phyloP scores from a whole-genome alignment of 2,329 filamentous ascomycete species.

The Proliferodiscus dingleyae region DNA sequence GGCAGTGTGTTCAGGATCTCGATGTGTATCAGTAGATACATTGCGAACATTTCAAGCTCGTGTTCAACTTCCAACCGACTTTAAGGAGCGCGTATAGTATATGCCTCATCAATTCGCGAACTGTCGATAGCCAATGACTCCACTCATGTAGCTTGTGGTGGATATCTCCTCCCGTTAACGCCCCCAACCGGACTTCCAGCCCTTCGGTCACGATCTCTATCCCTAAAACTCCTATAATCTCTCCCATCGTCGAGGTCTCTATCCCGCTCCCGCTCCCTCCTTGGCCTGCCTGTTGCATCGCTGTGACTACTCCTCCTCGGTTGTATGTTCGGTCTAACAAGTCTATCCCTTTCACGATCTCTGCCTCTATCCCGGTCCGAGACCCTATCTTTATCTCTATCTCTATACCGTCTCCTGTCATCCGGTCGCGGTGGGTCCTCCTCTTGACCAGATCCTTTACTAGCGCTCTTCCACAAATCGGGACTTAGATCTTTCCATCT shows the following conservation, averaged over 20 bases:
- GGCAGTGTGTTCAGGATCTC: too few relatives aligned
- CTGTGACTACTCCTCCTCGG: constrained; percentile 8
- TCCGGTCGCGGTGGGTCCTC: constrained; percentile 7
- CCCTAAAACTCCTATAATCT: constrained; percentile 11
- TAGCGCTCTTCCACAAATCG: constrained; percentile 10
- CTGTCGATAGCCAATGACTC: too few relatives aligned
- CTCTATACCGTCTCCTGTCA: constrained; percentile 13
- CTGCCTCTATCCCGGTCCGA: constrained; percentile 2
- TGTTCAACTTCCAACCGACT: too few relatives aligned
- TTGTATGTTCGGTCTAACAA: constrained; percentile 5
- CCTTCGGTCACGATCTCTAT: constrained; percentile 18
- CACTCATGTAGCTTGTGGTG: too few relatives aligned
- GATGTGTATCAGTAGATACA: too few relatives aligned
- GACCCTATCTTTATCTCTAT: constrained; percentile 12
- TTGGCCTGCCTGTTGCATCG: constrained; percentile 6
- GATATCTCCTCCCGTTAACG: constrained; percentile 29
- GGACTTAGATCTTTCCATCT: constrained; percentile 20
- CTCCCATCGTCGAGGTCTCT: constrained; percentile 11
- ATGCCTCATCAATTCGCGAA: too few relatives aligned
- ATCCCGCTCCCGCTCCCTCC: constrained; percentile 13
- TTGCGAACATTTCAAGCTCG: too few relatives aligned
- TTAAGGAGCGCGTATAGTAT: too few relatives aligned
- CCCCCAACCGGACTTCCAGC: constrained; percentile 23
- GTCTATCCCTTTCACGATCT: background rate
- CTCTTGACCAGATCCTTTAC: constrained; percentile 13